Conservation (phyloP, 2,329 filamentous ascomycete species). For the Colletotrichum sp. region DNA sequence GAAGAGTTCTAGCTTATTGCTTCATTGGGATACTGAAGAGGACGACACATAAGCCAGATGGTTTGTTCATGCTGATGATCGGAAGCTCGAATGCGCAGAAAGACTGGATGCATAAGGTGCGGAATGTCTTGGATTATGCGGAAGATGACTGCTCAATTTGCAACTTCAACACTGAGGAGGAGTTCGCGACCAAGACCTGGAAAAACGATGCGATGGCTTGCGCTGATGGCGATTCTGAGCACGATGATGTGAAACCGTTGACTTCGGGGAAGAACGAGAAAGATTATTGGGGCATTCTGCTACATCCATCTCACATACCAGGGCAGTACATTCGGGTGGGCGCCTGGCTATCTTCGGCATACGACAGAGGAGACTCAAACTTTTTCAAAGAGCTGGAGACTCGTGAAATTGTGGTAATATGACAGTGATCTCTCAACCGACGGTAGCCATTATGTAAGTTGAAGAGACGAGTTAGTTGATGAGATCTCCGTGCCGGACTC, state of each 20-base stretch:
- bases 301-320: rapidly evolving
- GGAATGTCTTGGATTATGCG: background rate
- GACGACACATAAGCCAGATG: background rate
- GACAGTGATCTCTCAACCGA: no score
- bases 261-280: background rate
- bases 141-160: background rate
- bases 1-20: background rate
- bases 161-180: background rate
- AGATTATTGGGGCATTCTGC: background rate
- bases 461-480: no score
- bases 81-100: background rate
- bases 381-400: background rate
- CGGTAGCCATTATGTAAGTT: no score
- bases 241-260: background rate
- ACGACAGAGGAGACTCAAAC: rapidly evolving
- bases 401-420: background rate
- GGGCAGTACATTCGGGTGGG: background rate
- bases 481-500: no score
- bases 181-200: rapidly evolving
- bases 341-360: background rate
- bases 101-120: background rate
- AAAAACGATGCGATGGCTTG: rapidly evolving
- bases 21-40: background rate
- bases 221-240: background rate
- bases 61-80: background rate